phyloP scores from a whole-genome alignment of 352 stramenopile genomes.

The Elongisporangium prolatum region DNA sequence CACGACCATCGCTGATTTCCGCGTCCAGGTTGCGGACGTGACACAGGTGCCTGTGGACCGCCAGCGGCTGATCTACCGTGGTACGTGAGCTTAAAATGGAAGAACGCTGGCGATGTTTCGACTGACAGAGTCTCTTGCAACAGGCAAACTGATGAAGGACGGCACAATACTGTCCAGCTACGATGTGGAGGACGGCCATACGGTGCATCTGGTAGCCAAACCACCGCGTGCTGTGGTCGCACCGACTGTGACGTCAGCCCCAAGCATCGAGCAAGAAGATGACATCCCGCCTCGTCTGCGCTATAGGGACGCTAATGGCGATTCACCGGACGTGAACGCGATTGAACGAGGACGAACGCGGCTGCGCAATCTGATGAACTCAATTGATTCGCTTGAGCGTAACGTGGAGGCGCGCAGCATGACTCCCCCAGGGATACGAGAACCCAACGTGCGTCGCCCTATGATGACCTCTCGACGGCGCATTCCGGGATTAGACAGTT shows the following conservation, averaged over 20 bases:
- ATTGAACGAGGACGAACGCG: slow-evolving; percentile 18
- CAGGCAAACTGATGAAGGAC: slow-evolving; percentile 85
- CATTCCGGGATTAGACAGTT: not conserved
- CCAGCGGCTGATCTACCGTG: slow-evolving; percentile 92
- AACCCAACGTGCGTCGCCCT: slow-evolving; percentile 10
- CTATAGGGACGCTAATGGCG: not conserved
- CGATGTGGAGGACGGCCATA: slow-evolving; percentile 90
- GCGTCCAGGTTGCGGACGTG: slow-evolving; percentile 38
- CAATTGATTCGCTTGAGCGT: slow-evolving; percentile 6
- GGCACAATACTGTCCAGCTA: slow-evolving; percentile 62
- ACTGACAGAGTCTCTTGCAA: not conserved
- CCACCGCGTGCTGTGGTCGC: slow-evolving; percentile 5
- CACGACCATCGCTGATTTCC: slow-evolving; percentile 63
- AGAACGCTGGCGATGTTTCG: slow-evolving; percentile 11
- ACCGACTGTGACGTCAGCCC: not conserved
- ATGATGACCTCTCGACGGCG: slow-evolving; percentile 6
- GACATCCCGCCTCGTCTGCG: not conserved
- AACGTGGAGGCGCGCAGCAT: not conserved
- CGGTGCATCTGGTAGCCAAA: slow-evolving; percentile 88
- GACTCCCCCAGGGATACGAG: slow-evolving; percentile 6
- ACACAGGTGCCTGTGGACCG: slow-evolving; percentile 53
- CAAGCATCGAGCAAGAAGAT: not conserved
- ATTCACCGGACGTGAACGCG: not conserved
- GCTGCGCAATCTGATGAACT: slow-evolving; percentile 13
- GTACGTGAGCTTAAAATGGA: slow-evolving; percentile 31